Evolutionary conservation across 2,329 filamentous ascomycete species (phyloP), one percentile per base, ranked within the genome.

Genomic region (Boeremia lycopersici): DNA sequence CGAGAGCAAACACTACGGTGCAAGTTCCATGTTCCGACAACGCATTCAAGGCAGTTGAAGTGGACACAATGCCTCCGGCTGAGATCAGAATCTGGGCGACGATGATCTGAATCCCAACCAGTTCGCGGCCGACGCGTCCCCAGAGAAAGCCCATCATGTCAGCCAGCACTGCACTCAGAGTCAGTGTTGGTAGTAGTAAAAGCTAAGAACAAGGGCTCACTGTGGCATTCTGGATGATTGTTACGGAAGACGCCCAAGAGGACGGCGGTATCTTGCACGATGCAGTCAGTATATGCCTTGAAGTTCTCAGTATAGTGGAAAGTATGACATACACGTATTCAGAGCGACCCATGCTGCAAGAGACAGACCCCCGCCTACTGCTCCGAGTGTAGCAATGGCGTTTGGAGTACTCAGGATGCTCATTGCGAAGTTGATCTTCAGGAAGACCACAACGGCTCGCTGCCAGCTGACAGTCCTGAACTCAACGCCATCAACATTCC

Each of bases 341-440:
- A 45, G 8, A 2, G 31, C 31, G 2, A 45, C 34, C 42, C 42
- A 45, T 9, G 30, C 42, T 25, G 26, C 31, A 35, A 45, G 42
- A 6, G 17, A 26, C 4, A 45, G 19, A 11, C 42, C 42, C 10
- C 42, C 42, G 12, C 42, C 42, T 4, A 45, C 42, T n/a, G 42
- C 42, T 8, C 42, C 42, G 13, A 45, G 31, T 3, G 30, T 45
- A 6, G 30, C 42, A 28, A 45, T 31, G 13, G 42, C 42, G 3
- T 45, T 35, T 8, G 42, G 42, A 3, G 42, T 45, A 6, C 29
- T 45, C 31, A 35, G 19, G 31, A 45, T 45, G 19, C 42, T 45
- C 42, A 45, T 45, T 12, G 42, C 42, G 31, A 45, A 45, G 13
- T 45, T 45, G 42, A 45, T 45, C 42, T 45, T 45, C 15, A 45